Percentiles rank a stretch among this genome's conserved stretches.
Conservation (phyloP, 768 basidiomycete species). For the Boletus vermiculosoides region DNA sequence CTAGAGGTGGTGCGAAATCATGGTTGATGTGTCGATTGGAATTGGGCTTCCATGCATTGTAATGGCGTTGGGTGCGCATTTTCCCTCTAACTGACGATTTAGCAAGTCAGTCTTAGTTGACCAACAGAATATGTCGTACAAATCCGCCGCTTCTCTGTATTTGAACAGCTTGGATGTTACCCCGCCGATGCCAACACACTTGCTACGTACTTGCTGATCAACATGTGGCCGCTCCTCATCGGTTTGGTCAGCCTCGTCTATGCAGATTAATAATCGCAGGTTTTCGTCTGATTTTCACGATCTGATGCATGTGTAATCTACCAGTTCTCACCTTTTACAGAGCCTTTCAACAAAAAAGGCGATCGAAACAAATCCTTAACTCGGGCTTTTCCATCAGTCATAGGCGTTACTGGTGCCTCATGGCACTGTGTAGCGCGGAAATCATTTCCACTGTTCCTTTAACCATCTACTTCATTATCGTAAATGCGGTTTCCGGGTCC, state of each 20-base stretch:
- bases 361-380: background rate
- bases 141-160: slow-evolving; percentile 20
- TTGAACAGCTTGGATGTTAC: slow-evolving; percentile 30
- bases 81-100: background rate
- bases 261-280: slow-evolving; percentile 14
- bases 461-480: slow-evolving; percentile 33
- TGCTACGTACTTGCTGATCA: slow-evolving; percentile 15
- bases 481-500: slow-evolving; percentile 14
- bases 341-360: slow-evolving; percentile 6
- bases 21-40: slow-evolving; percentile 39
- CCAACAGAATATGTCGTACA: slow-evolving; percentile 28
- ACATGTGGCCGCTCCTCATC: slow-evolving; percentile 18
- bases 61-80: slow-evolving; percentile 30
- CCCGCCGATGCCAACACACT: slow-evolving; percentile 7
- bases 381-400: slow-evolving; percentile 37
- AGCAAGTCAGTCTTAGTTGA: background rate
- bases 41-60: slow-evolving; percentile 37
- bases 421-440: slow-evolving; percentile 43
- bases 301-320: background rate
- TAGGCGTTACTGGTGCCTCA: slow-evolving; percentile 50
- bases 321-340: slow-evolving; percentile 24
- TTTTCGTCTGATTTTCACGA: background rate
- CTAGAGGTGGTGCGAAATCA: slow-evolving; percentile 47
- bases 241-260: slow-evolving; percentile 23
- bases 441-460: slow-evolving; percentile 41